These are phyloP conservation scores for Leccinum olivaceopallidum DNA, from an alignment of 768 basidiomycete genomes.

Conservation along the genomic window DNA sequence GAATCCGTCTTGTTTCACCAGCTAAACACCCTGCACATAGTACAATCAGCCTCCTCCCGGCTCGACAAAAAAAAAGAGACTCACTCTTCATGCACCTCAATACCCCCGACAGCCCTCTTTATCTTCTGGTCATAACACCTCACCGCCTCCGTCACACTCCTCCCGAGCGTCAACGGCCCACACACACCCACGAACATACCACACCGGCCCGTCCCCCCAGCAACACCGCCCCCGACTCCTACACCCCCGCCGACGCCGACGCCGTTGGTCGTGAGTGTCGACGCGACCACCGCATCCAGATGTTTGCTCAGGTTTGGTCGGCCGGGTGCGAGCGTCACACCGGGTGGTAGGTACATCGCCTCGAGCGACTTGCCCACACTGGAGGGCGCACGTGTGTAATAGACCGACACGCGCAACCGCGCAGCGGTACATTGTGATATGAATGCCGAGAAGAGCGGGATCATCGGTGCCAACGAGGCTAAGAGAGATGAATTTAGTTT, in stretches of 20 bases:
- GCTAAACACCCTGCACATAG: not conserved
- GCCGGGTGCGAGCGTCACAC: conserved; percentile 48
- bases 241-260: conserved; percentile 28
- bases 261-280: conserved; percentile 33
- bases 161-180: conserved; percentile 38
- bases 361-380: conserved; percentile 11
- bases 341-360: conserved; percentile 36
- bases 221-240: conserved; percentile 22
- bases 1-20: not conserved
- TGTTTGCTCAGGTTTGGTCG: conserved; percentile 51
- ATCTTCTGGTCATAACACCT: not conserved
- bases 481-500: not conserved
- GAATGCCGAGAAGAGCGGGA: conserved; percentile 49
- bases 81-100: not conserved
- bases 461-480: conserved; percentile 49
- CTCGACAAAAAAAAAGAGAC: not conserved
- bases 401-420: conserved; percentile 50
- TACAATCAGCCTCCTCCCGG: not conserved
- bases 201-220: conserved; percentile 15
- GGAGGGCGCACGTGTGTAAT: conserved; percentile 52
- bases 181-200: conserved; percentile 46
- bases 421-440: conserved; percentile 45
- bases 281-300: conserved; percentile 44
- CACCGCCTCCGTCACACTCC: conserved; percentile 34
- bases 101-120: not conserved